A percentile compares a stretch with the other conserved stretches of the same genome.
Evolutionary conservation across 2,329 filamentous ascomycete genomes (phyloP).

Genomic region (Lecanicillium sp.): DNA sequence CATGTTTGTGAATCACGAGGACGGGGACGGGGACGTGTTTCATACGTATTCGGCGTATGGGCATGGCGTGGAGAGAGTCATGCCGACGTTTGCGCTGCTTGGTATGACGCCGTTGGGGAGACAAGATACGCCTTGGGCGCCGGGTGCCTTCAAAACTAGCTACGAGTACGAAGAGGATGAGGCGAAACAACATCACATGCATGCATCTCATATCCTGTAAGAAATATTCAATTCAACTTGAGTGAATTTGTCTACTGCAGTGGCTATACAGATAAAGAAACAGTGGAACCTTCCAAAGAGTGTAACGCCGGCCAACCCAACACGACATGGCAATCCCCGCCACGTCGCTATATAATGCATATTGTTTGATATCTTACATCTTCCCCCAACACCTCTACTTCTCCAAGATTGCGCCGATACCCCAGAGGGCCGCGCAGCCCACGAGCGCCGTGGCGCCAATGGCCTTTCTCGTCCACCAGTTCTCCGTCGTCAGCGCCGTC

Average conservation of each 20-base stretch:
- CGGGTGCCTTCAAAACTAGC: conserved; percentile 23
- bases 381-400: conserved; percentile 19
- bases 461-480: conserved; percentile 62
- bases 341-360: neutral
- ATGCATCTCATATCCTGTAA: neutral
- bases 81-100: conserved; percentile 26
- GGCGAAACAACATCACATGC: neutral
- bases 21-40: conserved; percentile 24
- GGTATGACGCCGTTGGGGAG: conserved; percentile 31
- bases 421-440: conserved; percentile 57
- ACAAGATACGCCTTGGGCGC: conserved; percentile 22
- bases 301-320: conserved; percentile 8
- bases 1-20: conserved; percentile 27
- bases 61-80: conserved; percentile 26
- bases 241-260: too few species aligned
- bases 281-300: neutral
- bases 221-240: too few species aligned
- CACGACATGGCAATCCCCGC: conserved; percentile 1
- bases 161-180: conserved; percentile 19
- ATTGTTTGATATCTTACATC: conserved; percentile 1
- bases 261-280: neutral
- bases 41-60: conserved; percentile 33
- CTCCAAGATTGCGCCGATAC: conserved; percentile 47
- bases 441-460: conserved; percentile 55
- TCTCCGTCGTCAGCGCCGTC: conserved; percentile 58